Evolutionary conservation across 352 stramenopile genomes (phyloP), one percentile per base, ranked within the genome.

Genomic region (Pseudoperonospora humuli): DNA sequence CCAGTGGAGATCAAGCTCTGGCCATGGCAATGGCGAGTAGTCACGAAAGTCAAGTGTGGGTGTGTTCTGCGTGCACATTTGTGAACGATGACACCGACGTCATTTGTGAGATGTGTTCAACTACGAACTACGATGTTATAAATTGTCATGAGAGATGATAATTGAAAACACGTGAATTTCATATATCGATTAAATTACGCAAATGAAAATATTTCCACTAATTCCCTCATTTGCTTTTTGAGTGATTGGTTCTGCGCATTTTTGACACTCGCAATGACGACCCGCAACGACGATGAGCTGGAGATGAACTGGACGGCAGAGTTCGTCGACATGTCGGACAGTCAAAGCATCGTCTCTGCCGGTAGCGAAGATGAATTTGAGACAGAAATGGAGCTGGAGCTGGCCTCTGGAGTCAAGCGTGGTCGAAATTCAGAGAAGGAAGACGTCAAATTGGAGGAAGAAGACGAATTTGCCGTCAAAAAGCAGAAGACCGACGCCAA

Each of bases 361-460:
- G 65, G 67, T 25, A 92, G 78, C 29, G 80, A 92, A n/a, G 80
- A 92, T 46, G 75, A 89, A 53, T 75, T 89, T 38, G 75, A 89
- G 40, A 69, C 86, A 37, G 78, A 92, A 38, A 65, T 70, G 20
- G 71, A 71, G 42, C 50, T 77, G 26, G 70, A 84, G 49, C 46
- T 84, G 23, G 67, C 50, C 21, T 39, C 58, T 8, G 49, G 43
- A 14, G 36, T 58, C 26, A 84, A 84, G 56, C 72, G 72, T 20
- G 39, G 53, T 41, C 58, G 76, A n/a, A 64, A 83, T 38, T 28
- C n/a, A 6, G 18, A 23, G 42, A 40, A 11, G 43, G 21, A 2
- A 13, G 54, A 62, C 24, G 41, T 31, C 5, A 19, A 38, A 4
- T 52, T 46, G 28, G 47, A 52, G 7, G 43, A 41, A 8, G 55